Evolutionary conservation across 2,329 filamentous ascomycete species (phyloP).

Genomic region (Colletotrichum limetticola): DNA sequence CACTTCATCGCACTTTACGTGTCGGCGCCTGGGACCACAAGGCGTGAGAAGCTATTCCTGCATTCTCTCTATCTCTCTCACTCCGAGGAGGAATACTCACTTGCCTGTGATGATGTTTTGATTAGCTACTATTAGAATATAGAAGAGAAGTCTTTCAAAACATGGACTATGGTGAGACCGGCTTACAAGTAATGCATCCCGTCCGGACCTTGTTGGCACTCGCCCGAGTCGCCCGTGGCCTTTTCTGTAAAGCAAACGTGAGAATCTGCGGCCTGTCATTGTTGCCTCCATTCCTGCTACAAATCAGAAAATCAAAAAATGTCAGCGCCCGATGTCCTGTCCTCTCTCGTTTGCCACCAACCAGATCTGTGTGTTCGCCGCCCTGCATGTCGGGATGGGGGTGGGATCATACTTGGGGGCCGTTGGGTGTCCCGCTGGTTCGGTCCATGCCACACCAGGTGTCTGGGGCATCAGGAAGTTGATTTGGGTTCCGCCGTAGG

Average conservation of each 20-base stretch:
- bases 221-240: constrained; percentile 44
- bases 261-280: constrained; percentile 13
- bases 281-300: background rate
- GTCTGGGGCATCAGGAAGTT: constrained; percentile 25
- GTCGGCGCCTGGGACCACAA: constrained; percentile 41
- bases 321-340: constrained; percentile 1
- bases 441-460: constrained; percentile 2
- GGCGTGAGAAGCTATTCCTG: constrained; percentile 5
- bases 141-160: background rate
- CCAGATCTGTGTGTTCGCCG: background rate
- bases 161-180: background rate
- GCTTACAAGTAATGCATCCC: constrained; percentile 46
- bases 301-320: background rate
- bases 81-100: constrained; percentile 35
- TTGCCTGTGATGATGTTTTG: constrained; percentile 38
- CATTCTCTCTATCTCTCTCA: background rate
- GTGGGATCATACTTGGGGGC: constrained; percentile 20
- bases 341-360: background rate
- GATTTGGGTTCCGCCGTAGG: constrained; percentile 17
- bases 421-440: background rate
- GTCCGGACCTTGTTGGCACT: constrained; percentile 46
- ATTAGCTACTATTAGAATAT: background rate
- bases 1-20: constrained; percentile 49
- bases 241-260: constrained; percentile 43
- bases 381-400: background rate